These are phyloP conservation scores for Drechslerella dactyloides DNA, from an alignment of 2,329 filamentous ascomycete genomes.

Conservation along the genomic window DNA sequence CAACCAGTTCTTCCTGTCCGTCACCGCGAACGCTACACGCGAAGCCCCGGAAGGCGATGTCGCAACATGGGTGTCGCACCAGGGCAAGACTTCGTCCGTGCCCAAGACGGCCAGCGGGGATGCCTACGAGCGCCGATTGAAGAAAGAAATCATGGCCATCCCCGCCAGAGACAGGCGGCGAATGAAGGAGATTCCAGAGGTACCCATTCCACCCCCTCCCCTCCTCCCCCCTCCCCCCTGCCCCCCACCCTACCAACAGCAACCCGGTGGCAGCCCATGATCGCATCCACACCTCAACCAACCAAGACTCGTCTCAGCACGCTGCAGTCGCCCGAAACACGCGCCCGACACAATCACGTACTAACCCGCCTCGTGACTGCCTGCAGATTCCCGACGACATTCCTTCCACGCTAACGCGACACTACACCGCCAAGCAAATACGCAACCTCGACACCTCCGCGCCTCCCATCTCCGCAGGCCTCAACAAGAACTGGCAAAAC, in stretches of 20 bases:
- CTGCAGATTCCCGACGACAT: slow-evolving; percentile 50
- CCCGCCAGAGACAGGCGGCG: slow-evolving; percentile 70
- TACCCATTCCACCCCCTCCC: slow-evolving; percentile 3
- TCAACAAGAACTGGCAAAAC: slow-evolving; percentile 65
- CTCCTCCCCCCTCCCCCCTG: background rate
- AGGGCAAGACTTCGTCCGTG: slow-evolving; percentile 68
- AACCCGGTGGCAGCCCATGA: background rate
- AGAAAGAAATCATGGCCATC: slow-evolving; percentile 74
- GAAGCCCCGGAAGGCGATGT: slow-evolving; percentile 72
- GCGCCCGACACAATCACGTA: slow-evolving; percentile 48
- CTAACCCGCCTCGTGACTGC: slow-evolving; percentile 11
- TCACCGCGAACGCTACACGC: slow-evolving; percentile 72
- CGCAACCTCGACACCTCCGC: slow-evolving; percentile 40
- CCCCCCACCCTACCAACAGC: background rate
- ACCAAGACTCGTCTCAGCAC: slow-evolving; percentile 23
- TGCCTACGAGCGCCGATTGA: slow-evolving; percentile 69
- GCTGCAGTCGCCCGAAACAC: slow-evolving; percentile 22
- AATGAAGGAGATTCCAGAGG: slow-evolving; percentile 68
- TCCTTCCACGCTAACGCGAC: slow-evolving; percentile 40
- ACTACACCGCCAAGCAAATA: slow-evolving; percentile 49
- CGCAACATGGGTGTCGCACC: slow-evolving; percentile 74
- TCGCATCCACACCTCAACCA: slow-evolving; percentile 15
- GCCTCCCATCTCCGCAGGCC: slow-evolving; percentile 44
- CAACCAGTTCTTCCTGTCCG: slow-evolving; percentile 71
- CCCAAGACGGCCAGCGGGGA: slow-evolving; percentile 70